phyloP scores from a whole-genome alignment of 176 grass and related monocot genomes.

The Musa itinerans region DNA sequence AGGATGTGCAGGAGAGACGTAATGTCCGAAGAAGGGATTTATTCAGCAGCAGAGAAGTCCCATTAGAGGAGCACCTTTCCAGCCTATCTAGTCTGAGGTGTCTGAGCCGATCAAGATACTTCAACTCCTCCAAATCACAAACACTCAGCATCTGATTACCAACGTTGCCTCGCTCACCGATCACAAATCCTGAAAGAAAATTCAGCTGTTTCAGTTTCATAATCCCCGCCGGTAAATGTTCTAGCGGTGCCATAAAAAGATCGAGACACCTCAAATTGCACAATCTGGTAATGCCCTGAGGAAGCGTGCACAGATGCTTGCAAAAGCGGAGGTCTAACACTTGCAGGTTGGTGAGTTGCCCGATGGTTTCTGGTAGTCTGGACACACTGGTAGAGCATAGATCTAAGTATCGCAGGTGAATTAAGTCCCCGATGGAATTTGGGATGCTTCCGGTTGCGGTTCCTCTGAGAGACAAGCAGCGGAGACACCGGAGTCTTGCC shows the following conservation, averaged over 20 bases:
- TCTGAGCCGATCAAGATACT: background rate
- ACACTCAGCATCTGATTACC: background rate
- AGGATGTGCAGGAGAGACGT: background rate
- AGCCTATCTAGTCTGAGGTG: background rate
- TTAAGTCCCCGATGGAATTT: background rate
- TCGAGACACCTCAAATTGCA: background rate
- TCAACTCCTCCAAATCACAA: background rate
- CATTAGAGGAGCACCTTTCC: background rate
- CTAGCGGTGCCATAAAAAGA: background rate
- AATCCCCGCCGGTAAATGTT: background rate
- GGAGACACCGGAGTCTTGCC: background rate
- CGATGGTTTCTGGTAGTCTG: background rate
- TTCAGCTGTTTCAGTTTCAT: background rate
- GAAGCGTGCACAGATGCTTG: background rate
- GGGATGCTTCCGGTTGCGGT: background rate
- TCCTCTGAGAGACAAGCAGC: background rate
- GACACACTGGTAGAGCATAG: background rate
- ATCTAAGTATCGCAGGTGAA: background rate
- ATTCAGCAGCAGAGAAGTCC: background rate
- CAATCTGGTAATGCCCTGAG: background rate
- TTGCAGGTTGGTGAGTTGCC: background rate
- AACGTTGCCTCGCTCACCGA: background rate
- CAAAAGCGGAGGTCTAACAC: background rate
- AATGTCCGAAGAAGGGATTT: slow-evolving; percentile 5
- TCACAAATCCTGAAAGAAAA: background rate